phyloP scores from a whole-genome alignment of 371 early-diverging fungal species.

The Mucor velutinosus region DNA sequence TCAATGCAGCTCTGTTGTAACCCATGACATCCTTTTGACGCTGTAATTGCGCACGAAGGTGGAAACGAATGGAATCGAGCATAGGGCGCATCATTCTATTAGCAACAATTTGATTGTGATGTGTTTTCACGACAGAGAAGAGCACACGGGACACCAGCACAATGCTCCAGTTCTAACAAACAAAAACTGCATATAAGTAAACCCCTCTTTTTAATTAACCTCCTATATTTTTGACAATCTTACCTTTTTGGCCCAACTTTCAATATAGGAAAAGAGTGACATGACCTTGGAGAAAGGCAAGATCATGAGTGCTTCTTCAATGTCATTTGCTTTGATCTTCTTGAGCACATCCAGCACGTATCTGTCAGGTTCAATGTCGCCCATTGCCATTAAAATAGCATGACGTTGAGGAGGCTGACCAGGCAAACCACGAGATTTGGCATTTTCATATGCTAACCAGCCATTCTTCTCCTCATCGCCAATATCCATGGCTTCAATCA shows the following conservation, averaged over 20 bases:
- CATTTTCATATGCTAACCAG: slow-evolving; percentile 66
- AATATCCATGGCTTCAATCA: slow-evolving; percentile 89
- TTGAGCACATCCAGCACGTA: slow-evolving; percentile 80
- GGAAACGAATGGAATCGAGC: slow-evolving; percentile 73
- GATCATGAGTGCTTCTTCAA: slow-evolving; percentile 88
- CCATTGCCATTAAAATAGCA: slow-evolving; percentile 72
- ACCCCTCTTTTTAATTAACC: not conserved
- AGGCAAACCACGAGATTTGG: slow-evolving; percentile 53
- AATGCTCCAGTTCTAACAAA: slow-evolving; percentile 72
- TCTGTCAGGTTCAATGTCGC: slow-evolving; percentile 73
- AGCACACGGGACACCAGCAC: slow-evolving; percentile 78
- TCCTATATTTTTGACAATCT: not conserved
- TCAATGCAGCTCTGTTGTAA: slow-evolving; percentile 77
- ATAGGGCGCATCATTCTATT: slow-evolving; percentile 76
- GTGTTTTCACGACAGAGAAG: slow-evolving; percentile 77
- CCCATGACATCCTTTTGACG: slow-evolving; percentile 78
- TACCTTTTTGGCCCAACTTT: slow-evolving; percentile 80
- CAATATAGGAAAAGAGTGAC: slow-evolving; percentile 75
- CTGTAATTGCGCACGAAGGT: slow-evolving; percentile 64
- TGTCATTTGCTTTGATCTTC: slow-evolving; percentile 77
- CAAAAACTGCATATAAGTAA: not conserved
- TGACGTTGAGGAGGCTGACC: slow-evolving; percentile 65
- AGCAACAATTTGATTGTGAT: slow-evolving; percentile 83
- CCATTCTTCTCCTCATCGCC: slow-evolving; percentile 80
- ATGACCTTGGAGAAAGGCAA: slow-evolving; percentile 81